Evolutionary conservation across 2,329 filamentous ascomycete genomes (phyloP), one percentile per base, ranked within the genome.

Genomic region (Tolypocladium endophyticum): DNA sequence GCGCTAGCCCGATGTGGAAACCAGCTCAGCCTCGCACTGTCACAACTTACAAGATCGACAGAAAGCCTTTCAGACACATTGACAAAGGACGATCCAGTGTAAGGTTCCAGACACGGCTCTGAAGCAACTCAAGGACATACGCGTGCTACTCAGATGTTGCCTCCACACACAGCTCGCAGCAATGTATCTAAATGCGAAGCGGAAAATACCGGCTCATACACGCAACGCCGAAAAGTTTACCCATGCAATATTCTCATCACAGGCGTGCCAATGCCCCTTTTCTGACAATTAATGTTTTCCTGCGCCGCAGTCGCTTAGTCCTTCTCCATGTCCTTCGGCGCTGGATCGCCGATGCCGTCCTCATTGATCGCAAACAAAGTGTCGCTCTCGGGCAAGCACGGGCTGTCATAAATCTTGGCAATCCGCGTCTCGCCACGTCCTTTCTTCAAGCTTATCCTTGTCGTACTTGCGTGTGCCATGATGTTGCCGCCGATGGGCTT

Each of bases 401-500:
- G 94, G 67, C 92, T 97, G 76, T 99, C 95, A 72, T 99, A 99
- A 63, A 99, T 99, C 81, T 97, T 99, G 78, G 94, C 96, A 66
- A 99, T 90, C 78, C 94, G 85, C 28, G 94, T 99, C 80, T 99
- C 94, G 36, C 84, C 94, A 59, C 94, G 83, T 1, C 94, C 95
- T 75, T 99, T 99, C 79, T 96, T 97, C 71, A 99, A 74, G 69
- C 92, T 97, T 67, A 99, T 82, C 69, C 94, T 83, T 2, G 94
- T 99, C 1, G 94, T 99, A 70, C 91, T 96, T 58, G 94, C 92
- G 73, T 99, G 94, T 3, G 95, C 94, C 71, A 99, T 97, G 66
- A 99, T 99, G 74, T 99, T 97, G 64, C 94, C 94, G 66, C 94
- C 94, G 71, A 99, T 97, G 0, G 94, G 94, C 75, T 99, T 99